These are phyloP conservation scores for Fraxinus nigra DNA, from an alignment of 305 asterid species.

Conservation along the genomic window DNA sequence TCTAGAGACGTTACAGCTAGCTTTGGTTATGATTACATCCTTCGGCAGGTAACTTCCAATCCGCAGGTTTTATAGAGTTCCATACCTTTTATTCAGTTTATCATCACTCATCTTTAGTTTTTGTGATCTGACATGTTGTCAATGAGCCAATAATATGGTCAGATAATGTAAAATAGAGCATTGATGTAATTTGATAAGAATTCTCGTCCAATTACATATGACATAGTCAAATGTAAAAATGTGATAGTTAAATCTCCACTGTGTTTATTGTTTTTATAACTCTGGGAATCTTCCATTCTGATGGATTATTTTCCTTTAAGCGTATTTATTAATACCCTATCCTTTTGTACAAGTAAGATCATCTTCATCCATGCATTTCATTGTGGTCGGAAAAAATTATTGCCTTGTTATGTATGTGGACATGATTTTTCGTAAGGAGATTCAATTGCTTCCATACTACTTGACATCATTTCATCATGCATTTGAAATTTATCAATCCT, in stretches of 20 bases:
- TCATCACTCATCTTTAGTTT: background rate
- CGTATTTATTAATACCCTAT: background rate
- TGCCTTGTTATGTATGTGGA: background rate
- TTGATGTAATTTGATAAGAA: background rate
- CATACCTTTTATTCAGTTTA: background rate
- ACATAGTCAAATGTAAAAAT: background rate
- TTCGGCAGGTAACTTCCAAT: constrained; percentile 69
- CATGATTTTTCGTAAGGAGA: background rate
- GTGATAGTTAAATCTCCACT: background rate
- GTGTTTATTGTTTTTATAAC: background rate
- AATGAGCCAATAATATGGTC: background rate
- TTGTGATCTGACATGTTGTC: background rate
- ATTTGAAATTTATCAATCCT: background rate
- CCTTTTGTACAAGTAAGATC: background rate
- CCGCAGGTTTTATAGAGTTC: background rate
- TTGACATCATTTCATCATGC: background rate
- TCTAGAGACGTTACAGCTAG: constrained; percentile 87
- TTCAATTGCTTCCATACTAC: background rate
- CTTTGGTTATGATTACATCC: constrained; percentile 87
- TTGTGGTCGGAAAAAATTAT: background rate
- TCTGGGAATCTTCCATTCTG: background rate
- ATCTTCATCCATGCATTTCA: background rate
- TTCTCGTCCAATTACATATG: background rate
- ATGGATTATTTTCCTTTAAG: background rate
- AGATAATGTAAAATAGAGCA: constrained; percentile 1